Percentiles rank a stretch among this genome's conserved stretches.
Conservation (phyloP, 1,139 yeast genomes). For the Ogataea hybrid region DNA sequence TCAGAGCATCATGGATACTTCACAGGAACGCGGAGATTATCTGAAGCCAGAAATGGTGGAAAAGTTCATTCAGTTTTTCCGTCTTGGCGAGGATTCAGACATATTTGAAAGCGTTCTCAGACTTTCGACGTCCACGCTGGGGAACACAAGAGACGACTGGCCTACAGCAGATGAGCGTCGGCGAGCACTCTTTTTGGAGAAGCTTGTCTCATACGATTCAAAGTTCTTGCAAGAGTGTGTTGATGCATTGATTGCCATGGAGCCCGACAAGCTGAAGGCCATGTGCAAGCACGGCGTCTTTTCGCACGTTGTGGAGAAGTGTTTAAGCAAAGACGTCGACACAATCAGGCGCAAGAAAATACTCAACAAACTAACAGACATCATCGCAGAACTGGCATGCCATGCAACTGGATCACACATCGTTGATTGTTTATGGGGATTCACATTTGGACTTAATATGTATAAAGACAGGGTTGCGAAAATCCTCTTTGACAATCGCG, state of each 20-base stretch:
- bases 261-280: slow-evolving; percentile 53
- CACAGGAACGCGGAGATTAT: slow-evolving; percentile 57
- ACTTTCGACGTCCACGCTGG: slow-evolving; percentile 68
- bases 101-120: slow-evolving; percentile 68
- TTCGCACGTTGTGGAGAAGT: slow-evolving; percentile 76
- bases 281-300: slow-evolving; percentile 88
- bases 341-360: slow-evolving; percentile 63
- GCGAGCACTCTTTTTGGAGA: slow-evolving; percentile 70
- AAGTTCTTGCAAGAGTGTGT: slow-evolving; percentile 57
- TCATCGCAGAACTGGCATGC: slow-evolving; percentile 63
- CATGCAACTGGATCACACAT: slow-evolving; percentile 92
- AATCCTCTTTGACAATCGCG: slow-evolving; percentile 59
- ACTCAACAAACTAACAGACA: slow-evolving; percentile 55
- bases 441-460: slow-evolving; percentile 73
- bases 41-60: slow-evolving; percentile 62
- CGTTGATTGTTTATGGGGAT: slow-evolving; percentile 80
- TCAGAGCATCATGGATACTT: slow-evolving; percentile 65
- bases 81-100: slow-evolving; percentile 40
- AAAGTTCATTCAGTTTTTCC: slow-evolving; percentile 48
- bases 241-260: slow-evolving; percentile 59
- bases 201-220: slow-evolving; percentile 64
- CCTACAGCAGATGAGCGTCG: slow-evolving; percentile 90
- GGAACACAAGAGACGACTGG: slow-evolving; percentile 84
- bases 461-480: slow-evolving; percentile 85
- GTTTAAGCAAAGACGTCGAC: slow-evolving; percentile 49